phyloP scores from a whole-genome alignment of 139 green algal species.

The Picochlorum sp. region DNA sequence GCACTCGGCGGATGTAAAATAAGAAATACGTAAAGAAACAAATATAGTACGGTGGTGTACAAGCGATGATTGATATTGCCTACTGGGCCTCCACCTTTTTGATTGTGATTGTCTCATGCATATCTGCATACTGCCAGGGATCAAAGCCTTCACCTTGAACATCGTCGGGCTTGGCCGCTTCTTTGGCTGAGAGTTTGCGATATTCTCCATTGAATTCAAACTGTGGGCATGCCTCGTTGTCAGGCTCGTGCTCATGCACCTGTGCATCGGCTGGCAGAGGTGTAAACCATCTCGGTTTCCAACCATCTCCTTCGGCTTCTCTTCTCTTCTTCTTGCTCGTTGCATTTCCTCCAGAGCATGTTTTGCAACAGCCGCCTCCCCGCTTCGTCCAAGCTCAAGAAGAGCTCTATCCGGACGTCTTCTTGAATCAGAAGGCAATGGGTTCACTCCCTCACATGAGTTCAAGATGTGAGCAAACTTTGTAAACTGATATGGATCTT shows the following conservation, averaged over 20 bases:
- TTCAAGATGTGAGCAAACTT: slow-evolving; percentile 80
- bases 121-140: slow-evolving; percentile 62
- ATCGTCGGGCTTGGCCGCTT: slow-evolving; percentile 19
- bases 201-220: slow-evolving; percentile 54
- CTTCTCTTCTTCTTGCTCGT: slow-evolving; percentile 51
- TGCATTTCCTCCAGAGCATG: slow-evolving; percentile 70
- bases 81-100: slow-evolving; percentile 11
- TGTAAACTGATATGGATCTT: slow-evolving; percentile 86
- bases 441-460: slow-evolving; percentile 40
- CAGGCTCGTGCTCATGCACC: slow-evolving; percentile 38
- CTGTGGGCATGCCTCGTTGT: slow-evolving; percentile 48
- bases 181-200: slow-evolving; percentile 8
- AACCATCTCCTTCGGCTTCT: slow-evolving; percentile 30
- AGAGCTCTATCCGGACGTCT: slow-evolving; percentile 45
- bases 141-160: slow-evolving; percentile 54
- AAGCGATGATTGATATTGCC: neutral
- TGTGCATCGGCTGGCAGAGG: slow-evolving; percentile 23
- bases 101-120: slow-evolving; percentile 36
- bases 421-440: slow-evolving; percentile 71
- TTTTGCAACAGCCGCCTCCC: slow-evolving; percentile 57
- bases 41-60: no score
- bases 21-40: neutral
- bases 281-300: slow-evolving; percentile 69
- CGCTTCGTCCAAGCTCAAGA: slow-evolving; percentile 50
- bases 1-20: neutral